phyloP scores from a whole-genome alignment of 768 basidiomycete species.

The Boletellus ananas region DNA sequence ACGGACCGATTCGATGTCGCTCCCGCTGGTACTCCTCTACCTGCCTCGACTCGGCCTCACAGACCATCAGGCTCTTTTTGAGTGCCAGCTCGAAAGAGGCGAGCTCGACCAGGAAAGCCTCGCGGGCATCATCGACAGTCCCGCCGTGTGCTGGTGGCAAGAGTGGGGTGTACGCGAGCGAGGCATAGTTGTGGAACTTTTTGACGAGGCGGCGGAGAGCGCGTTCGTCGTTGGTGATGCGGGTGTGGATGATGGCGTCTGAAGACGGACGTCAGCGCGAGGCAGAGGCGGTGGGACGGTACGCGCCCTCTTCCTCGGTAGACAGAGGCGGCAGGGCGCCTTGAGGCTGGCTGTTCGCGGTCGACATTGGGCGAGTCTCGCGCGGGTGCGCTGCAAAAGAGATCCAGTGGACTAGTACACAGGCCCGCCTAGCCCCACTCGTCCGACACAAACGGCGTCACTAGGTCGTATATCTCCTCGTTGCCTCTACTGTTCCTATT shows the following conservation, averaged over 20 bases:
- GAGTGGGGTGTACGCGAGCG: slow-evolving; percentile 49
- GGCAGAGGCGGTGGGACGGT: background rate
- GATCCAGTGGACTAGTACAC: background rate
- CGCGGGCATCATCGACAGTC: slow-evolving; percentile 64
- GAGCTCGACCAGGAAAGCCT: slow-evolving; percentile 75
- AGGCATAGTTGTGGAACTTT: slow-evolving; percentile 73
- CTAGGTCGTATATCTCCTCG: slow-evolving; percentile 76
- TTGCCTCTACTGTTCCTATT: slow-evolving; percentile 55
- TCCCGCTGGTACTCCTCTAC: slow-evolving; percentile 81
- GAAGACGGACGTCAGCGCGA: slow-evolving; percentile 6
- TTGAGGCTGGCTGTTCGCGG: slow-evolving; percentile 8
- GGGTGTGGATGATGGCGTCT: slow-evolving; percentile 79
- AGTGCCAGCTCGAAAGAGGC: slow-evolving; percentile 71
- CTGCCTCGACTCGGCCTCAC: slow-evolving; percentile 81
- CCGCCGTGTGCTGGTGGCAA: slow-evolving; percentile 29
- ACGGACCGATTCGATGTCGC: slow-evolving; percentile 65
- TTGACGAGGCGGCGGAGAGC: slow-evolving; percentile 74
- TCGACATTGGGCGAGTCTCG: slow-evolving; percentile 3
- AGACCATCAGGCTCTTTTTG: slow-evolving; percentile 78
- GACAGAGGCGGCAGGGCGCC: slow-evolving; percentile 42
- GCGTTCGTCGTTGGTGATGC: slow-evolving; percentile 81
- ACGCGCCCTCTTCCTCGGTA: slow-evolving; percentile 60
- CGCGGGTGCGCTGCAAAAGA: too few relatives aligned
- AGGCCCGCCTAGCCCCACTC: slow-evolving; percentile 53
- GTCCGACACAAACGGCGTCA: slow-evolving; percentile 77